Evolutionary conservation across 2,329 filamentous ascomycete genomes (phyloP), one percentile per base, ranked within the genome.

Genomic region (Cladosporium sp.): DNA sequence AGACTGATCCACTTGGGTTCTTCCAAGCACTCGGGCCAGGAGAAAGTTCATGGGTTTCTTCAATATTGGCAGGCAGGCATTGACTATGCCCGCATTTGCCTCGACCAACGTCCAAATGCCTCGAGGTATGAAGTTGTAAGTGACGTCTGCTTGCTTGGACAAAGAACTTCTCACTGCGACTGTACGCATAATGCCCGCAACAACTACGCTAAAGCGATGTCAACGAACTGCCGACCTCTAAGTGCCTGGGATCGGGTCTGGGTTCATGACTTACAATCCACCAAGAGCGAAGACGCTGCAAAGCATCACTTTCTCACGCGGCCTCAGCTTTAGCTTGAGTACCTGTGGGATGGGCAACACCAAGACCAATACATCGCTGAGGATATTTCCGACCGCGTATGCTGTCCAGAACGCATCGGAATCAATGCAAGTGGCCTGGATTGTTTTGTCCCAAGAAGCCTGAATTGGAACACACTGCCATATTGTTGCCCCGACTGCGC

Each of bases 381-480:
- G 38, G 37, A 63, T 61, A 44, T 67, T 67, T 11, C 49, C 50
- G 1, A 56, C 50, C 19, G 56, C 52, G 46, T 57, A 61, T 8
- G 55, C 59, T n/a, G 57, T 53, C 61, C 61, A 64, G 52, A 61
- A 62, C 33, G 44, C 53, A 32, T 55, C 54, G 3, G 53, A 56
- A 40, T 63, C 53, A 54, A 68, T 64, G 55, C 67, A 70, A 41
- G 55, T 59, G n/a, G 57, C 64, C 4, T 55, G 50, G 31, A 68
- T 61, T 8, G 53, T 59, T 22, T 60, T 60, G 46, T 69, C 61
- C 67, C 66, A 69, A 34, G 65, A 66, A 11, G 54, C 61, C 8
- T 55, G 51, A 10, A 68, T 56, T 7, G 67, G 67, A 18, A 62
- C 58, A 49, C 67, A 70, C 43, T 68, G 65, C 41, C 68, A 65